These are phyloP conservation scores for Amanita exitialis DNA, from an alignment of 768 basidiomycete species.

Conservation along the genomic window DNA sequence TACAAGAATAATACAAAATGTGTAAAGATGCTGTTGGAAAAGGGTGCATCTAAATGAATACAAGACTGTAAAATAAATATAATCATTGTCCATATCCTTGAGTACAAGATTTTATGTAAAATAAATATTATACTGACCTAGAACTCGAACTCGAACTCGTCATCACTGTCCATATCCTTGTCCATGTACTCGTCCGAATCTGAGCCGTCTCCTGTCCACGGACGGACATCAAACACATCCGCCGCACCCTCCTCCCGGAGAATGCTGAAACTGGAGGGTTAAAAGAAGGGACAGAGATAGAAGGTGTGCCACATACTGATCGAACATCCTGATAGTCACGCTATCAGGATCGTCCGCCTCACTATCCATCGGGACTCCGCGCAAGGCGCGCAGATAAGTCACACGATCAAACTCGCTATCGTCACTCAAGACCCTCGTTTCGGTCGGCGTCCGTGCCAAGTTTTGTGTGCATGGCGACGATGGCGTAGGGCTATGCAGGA, in stretches of 20 bases:
- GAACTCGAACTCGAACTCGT: slow-evolving; percentile 5
- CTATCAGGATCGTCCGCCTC: slow-evolving; percentile 24
- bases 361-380: slow-evolving; percentile 17
- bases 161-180: slow-evolving; percentile 11
- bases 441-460: slow-evolving; percentile 34
- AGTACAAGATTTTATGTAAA: no score
- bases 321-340: slow-evolving; percentile 56
- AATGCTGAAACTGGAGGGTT: slow-evolving; percentile 30
- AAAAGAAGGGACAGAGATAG: background rate
- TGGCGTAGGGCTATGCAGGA: slow-evolving; percentile 58
- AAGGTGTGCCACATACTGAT: slow-evolving; percentile 43
- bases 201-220: slow-evolving; percentile 23
- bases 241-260: slow-evolving; percentile 44
- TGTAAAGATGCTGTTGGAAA: no score
- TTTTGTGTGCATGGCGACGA: slow-evolving; percentile 40
- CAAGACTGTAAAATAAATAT: no score
- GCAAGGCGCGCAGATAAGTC: slow-evolving; percentile 26
- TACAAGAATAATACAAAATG: background rate
- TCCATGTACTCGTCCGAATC: slow-evolving; percentile 19
- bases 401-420: slow-evolving; percentile 22
- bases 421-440: slow-evolving; percentile 35
- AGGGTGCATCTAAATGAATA: no score
- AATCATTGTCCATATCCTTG: no score
- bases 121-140: background rate
- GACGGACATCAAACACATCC: slow-evolving; percentile 43